Conservation (phyloP, 163 green algal species). For the Scenedesmus sp. region DNA sequence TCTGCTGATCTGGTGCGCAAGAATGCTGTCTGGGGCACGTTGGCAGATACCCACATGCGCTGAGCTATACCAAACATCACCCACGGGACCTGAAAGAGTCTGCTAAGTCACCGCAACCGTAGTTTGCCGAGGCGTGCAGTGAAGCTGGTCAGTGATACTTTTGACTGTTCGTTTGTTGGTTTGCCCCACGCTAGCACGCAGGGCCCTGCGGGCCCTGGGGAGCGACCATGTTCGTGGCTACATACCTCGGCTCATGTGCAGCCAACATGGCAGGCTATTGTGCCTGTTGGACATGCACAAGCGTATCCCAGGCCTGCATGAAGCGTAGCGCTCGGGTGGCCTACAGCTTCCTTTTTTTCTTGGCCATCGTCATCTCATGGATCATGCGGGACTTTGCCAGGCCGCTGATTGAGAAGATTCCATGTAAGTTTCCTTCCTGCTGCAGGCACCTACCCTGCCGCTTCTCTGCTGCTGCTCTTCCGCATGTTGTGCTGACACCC, state of each 20-base stretch:
- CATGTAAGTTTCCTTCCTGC: conserved; percentile 74
- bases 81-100: not conserved
- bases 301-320: conserved; percentile 59
- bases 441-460: not conserved
- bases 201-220: not conserved
- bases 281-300: conserved; percentile 65
- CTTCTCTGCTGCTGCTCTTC: not conserved
- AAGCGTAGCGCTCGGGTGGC: conserved; percentile 78
- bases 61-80: not conserved
- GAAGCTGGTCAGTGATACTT: not conserved
- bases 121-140: not conserved
- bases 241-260: conserved; percentile 60
- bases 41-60: too few relatives aligned
- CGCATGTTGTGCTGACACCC: not conserved
- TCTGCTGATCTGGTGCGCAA: too few relatives aligned
- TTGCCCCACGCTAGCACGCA: not conserved
- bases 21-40: too few relatives aligned
- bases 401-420: conserved; percentile 92
- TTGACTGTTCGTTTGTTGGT: too few relatives aligned
- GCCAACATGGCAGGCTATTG: conserved; percentile 61
- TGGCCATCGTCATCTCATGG: conserved; percentile 93
- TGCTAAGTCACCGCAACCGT: too few relatives aligned
- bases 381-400: conserved; percentile 94
- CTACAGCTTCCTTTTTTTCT: conserved; percentile 94
- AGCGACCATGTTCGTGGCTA: conserved; percentile 59